Evolutionary conservation across 352 stramenopile genomes (phyloP), one percentile per base, ranked within the genome.

Genomic region (Globisporangium mamillatum): DNA sequence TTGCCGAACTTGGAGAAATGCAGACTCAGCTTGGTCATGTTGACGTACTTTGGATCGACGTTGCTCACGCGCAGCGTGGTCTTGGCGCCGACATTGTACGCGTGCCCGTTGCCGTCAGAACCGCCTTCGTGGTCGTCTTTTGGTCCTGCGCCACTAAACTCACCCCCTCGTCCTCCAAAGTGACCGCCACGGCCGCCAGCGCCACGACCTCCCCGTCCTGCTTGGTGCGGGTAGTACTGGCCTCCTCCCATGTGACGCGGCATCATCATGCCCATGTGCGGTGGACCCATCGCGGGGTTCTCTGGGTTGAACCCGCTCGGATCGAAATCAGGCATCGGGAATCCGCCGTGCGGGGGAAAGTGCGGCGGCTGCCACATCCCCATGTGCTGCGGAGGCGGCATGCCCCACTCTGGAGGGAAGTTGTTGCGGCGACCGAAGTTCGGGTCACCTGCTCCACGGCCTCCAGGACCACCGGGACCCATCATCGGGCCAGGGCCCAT

Each of bases 1-100:
- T 94, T 92, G 73, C 88, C 88, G 67, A 96, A 96, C 67, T 93
- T 92, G 64, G 81, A 91, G 55, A 96, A 96, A 68, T 96, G 88
- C 57, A 91, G 76, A 60, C 85, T 94, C 34, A 96, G 78, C 69
- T 89, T 92, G 25, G 87, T 94, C 86, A 96, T 94, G 75, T 94
- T 96, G 65, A 96, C 84, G 64, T 91, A 94, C 75, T 94, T 93
- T 53, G 83, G 82, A 64, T 96, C 88, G 20, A 94, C 86, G 66
- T 96, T 92, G 71, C 82, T 88, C 70, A 96, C 82, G 29, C 88
- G 84, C 22, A 96, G 77, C 48, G 88, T 96, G 44, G 84, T 91
- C 71, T 91, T 86, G 18, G 84, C 79, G 36, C 75, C 63, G 16
- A 55, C 50, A 24, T 54, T 48, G 62, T 67, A 50, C 38, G 18